Evolutionary conservation across 192 early-diverging fungal species (phyloP), one percentile per base, ranked within the genome.

Genomic region (Umbelopsis sp.): DNA sequence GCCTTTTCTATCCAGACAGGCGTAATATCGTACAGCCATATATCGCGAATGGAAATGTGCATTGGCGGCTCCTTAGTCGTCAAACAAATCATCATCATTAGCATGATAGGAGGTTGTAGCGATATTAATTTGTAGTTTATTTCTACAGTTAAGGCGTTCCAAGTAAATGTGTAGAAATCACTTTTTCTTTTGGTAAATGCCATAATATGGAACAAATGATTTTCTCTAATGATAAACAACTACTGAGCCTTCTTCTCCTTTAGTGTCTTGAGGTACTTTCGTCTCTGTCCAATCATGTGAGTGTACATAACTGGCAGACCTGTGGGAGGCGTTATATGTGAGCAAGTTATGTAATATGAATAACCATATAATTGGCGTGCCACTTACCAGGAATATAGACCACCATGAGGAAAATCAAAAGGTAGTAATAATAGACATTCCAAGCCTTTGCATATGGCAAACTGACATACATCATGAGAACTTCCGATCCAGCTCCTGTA

Each of bases 221-320:
- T 12, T 31, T n/a, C 17, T 34, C 26, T 34, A 62, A 34, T 0
- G 24, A 54, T 32, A 20, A n/a, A 9, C 10, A n/a, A 29, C n/a
- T 62, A 62, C 26, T 62, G 56, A 3, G 56, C 34, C 56, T 62
- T 62, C 56, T 62, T 62, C 56, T 68, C 38, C 22, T 45, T 43
- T 20, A 59, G 74, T 41, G 84, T 84, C 45, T 56, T 66, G 47
- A 97, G 80, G 43, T 90, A 88, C 80, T 92, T 94, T 71, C 84
- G 82, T 68, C 96, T 89, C 81, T 98, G 96, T 31, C 86, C 82
- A 53, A 94, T 90, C 96, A 98, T 98, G 79, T 98, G 92, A 2
- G 87, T 87, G 83, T 96, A 96, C 86, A 98, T 91, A 62, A 86
- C 82, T 77, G 86, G 92, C 77, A 96, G 91, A 11, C 92, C 94